These are phyloP conservation scores for Ramaria sp. DNA, from an alignment of 768 basidiomycete genomes.

Conservation along the genomic window DNA sequence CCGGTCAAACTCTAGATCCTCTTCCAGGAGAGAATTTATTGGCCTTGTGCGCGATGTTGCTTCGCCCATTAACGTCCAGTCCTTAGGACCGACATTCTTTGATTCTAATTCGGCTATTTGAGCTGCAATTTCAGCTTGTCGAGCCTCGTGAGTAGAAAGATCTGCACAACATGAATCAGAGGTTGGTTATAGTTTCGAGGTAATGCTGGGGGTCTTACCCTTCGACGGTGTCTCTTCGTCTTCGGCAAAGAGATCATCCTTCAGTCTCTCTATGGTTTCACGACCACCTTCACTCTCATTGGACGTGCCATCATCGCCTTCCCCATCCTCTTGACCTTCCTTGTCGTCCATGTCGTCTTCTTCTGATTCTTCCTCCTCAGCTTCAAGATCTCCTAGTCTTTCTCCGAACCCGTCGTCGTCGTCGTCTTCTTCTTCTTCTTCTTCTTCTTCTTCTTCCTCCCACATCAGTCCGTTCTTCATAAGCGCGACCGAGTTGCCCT, in stretches of 20 bases:
- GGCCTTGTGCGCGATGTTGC: slow-evolving; percentile 74
- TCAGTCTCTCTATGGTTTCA: slow-evolving; percentile 55
- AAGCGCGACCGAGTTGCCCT: slow-evolving; percentile 41
- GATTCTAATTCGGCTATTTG: slow-evolving; percentile 78
- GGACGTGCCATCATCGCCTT: slow-evolving; percentile 2
- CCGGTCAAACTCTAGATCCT: slow-evolving; percentile 93
- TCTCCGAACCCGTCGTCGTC: slow-evolving; percentile 30
- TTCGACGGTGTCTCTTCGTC: slow-evolving; percentile 37
- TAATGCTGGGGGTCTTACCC: background rate
- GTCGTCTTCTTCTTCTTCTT: slow-evolving; percentile 7
- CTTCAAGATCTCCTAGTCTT: slow-evolving; percentile 31
- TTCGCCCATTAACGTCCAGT: slow-evolving; percentile 92
- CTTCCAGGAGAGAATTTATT: slow-evolving; percentile 83
- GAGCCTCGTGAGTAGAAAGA: slow-evolving; percentile 70
- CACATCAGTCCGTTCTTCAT: slow-evolving; percentile 29
- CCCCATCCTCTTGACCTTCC: slow-evolving; percentile 2
- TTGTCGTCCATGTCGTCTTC: background rate
- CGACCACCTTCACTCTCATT: slow-evolving; percentile 19
- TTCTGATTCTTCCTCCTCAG: slow-evolving; percentile 22
- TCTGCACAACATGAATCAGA: slow-evolving; percentile 23
- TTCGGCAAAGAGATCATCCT: slow-evolving; percentile 72
- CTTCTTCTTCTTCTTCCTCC: slow-evolving; percentile 29
- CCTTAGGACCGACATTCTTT: slow-evolving; percentile 80
- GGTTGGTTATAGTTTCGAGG: background rate
- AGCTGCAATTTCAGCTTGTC: slow-evolving; percentile 59